Evolutionary conservation across 345 rosid species (phyloP).

Genomic region (Populus tremula): DNA sequence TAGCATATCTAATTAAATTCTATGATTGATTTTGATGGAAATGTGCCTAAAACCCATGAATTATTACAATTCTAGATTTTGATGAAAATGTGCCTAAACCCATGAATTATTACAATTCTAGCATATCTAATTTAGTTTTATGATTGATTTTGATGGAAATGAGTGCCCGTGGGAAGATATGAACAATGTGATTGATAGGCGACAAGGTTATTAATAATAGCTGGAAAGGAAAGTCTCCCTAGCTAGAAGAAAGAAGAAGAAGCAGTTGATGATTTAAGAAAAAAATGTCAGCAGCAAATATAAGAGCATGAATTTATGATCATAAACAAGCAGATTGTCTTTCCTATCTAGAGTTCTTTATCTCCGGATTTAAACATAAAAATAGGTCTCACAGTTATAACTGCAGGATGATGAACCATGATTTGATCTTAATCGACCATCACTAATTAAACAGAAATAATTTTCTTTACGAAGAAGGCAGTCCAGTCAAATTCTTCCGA

Average conservation of each 20-base stretch:
- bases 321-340: background rate
- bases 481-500: background rate
- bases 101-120: no score
- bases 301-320: background rate
- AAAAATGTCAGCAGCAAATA: background rate
- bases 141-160: no score
- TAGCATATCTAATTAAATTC: no score
- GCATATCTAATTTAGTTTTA: no score
- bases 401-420: background rate
- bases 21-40: no score
- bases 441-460: background rate
- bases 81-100: no score
- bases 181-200: no score
- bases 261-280: background rate
- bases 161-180: no score
- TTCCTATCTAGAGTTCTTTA: background rate
- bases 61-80: no score
- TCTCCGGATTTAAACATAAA: background rate
- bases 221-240: background rate
- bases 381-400: background rate
- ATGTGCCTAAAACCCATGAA: no score
- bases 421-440: background rate
- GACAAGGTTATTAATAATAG: background rate
- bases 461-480: background rate
- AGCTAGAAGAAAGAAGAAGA: background rate